phyloP scores from a whole-genome alignment of 176 grass and related monocot genomes.

The Zoysia pacifica region DNA sequence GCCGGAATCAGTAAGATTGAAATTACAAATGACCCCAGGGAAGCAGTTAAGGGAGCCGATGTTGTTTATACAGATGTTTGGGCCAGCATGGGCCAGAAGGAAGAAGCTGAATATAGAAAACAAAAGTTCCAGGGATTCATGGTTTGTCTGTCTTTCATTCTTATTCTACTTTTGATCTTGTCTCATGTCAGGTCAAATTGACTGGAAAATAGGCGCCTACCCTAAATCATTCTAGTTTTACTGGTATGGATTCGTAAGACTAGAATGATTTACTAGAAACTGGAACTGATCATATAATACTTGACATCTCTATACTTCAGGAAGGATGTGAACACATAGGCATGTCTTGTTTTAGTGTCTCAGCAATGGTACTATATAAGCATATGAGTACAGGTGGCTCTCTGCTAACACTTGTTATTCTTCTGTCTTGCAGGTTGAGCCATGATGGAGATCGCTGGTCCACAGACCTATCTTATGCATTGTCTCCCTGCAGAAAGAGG shows the following conservation, averaged over 20 bases:
- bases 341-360: constrained; percentile 3
- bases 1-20: constrained; percentile 94
- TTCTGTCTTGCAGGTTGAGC: constrained; percentile 61
- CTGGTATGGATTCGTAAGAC: background rate
- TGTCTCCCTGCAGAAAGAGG: constrained; percentile 95
- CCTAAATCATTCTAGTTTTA: background rate
- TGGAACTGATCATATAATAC: background rate
- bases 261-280: background rate
- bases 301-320: background rate
- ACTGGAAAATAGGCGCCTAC: constrained; percentile 12
- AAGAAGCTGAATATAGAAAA: constrained; percentile 90
- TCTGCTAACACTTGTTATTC: constrained; percentile 26
- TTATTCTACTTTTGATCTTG: background rate
- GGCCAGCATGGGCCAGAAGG: constrained; percentile 99
- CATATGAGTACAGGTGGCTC: background rate
- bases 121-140: constrained; percentile 85
- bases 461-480: constrained; percentile 88
- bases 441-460: constrained; percentile 89
- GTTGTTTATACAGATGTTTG: constrained; percentile 98
- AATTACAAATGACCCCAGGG: constrained; percentile 84
- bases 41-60: constrained; percentile 94
- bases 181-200: background rate
- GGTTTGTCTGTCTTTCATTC: constrained; percentile 44
- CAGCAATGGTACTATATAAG: background rate
- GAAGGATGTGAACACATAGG: background rate